Base-by-base conservation (phyloP, 768 basidiomycete species). In the Hypholoma fasciculare region DNA sequence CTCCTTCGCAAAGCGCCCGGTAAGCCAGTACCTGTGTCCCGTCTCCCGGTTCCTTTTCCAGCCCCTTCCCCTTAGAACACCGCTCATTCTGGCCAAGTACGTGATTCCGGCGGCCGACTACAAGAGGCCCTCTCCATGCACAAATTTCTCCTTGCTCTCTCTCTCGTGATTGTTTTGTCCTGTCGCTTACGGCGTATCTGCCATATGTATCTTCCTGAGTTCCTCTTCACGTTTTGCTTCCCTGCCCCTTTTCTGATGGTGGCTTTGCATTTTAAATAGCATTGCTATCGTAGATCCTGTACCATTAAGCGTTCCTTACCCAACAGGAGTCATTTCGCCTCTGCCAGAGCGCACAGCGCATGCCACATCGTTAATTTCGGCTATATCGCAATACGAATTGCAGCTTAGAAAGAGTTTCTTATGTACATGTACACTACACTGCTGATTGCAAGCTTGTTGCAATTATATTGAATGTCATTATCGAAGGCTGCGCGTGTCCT, bases 211-310 rank as follows among this genome's bases (percentile, higher is more conserved):
- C 38, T 38, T 36, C 23, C 23, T 23, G 23, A 23, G 23, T 23
- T 23, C 19, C 26, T 38, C 34, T 39, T 39, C 38, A 23, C 20
- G 17, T 52, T 23, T 16, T 39, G 34, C 38, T 38, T 52, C 14
- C 37, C 37, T 37, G 19, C 36, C 16, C 27, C 19, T 40, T 40
- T 52, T 52, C 51, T 52, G 51, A 52, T 52, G 51, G 51, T 34
- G 34, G n/a, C 37, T 13, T 23, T 38, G 37, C 38, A 38, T 38
- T 16, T 17, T 20, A 48, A 26, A 48, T 48, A 30, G 27, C 47
- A 23, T 49, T 26, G 48, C 20, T 49, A 49, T 26, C 14, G 16
- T 49, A 49, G 48, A 27, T 49, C 48, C 12, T 52, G 40, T 52
- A 52, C 42, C 26, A 20, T 19, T 42, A 52, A 34, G 30, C 30